Percentiles rank a stretch among this genome's conserved stretches.
These are phyloP conservation scores for Aureobasidium mangrovei DNA, from an alignment of 2,329 filamentous ascomycete genomes.

Conservation along the genomic window DNA sequence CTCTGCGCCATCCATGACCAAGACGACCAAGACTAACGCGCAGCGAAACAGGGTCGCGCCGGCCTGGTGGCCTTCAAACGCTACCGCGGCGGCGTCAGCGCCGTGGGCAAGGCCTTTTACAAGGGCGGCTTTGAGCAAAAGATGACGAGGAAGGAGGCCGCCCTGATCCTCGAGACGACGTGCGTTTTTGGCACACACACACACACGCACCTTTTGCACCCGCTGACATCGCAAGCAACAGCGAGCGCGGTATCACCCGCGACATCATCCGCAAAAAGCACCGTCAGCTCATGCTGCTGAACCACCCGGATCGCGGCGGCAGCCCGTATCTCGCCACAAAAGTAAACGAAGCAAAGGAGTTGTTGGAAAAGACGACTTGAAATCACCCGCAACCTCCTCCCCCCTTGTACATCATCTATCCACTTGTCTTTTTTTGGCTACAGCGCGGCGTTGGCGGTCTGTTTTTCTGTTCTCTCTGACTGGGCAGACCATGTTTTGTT, in stretches of 20 bases:
- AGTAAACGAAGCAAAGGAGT: slow-evolving; percentile 96
- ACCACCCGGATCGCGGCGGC: slow-evolving; percentile 94
- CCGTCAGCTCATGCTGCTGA: slow-evolving; percentile 89
- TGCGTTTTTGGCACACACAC: slow-evolving; percentile 38
- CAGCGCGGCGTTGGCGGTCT: no score
- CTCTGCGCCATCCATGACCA: neutral
- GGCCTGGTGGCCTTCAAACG: slow-evolving; percentile 81
- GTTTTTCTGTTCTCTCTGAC: no score
- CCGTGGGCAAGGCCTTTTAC: slow-evolving; percentile 86
- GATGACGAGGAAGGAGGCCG: slow-evolving; percentile 88
- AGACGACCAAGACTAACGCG: neutral
- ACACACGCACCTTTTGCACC: neutral
- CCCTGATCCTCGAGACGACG: slow-evolving; percentile 84
- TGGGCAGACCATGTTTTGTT: no score
- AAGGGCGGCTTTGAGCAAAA: slow-evolving; percentile 96
- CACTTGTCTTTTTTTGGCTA: no score
- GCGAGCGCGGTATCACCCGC: slow-evolving; percentile 78
- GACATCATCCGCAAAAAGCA: slow-evolving; percentile 95
- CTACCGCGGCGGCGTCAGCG: slow-evolving; percentile 64
- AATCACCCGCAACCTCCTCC: no score
- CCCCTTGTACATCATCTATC: no score
- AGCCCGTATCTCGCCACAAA: slow-evolving; percentile 96
- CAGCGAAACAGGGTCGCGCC: slow-evolving; percentile 63
- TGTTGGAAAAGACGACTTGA: slow-evolving; percentile 62
- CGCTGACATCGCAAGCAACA: slow-evolving; percentile 32